These are phyloP conservation scores for Tremella mesenterica DNA, from an alignment of 768 basidiomycete species.

Conservation along the genomic window DNA sequence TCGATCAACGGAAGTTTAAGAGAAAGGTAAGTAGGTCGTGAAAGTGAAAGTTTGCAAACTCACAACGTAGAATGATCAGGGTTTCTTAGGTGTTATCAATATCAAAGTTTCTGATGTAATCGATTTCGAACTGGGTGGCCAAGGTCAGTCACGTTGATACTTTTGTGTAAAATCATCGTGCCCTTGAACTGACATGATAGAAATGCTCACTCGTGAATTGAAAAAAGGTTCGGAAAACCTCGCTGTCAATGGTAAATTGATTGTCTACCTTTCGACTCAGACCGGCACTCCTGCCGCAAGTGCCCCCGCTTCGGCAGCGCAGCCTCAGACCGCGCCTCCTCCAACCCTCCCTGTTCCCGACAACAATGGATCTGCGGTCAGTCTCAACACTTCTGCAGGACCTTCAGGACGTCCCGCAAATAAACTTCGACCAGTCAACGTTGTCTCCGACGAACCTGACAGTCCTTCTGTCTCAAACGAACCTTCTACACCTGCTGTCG, in stretches of 20 bases:
- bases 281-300: conserved; percentile 63
- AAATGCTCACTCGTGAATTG: conserved; percentile 92
- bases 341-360: conserved; percentile 14
- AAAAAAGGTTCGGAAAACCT: conserved; percentile 99
- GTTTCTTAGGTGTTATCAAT: conserved; percentile 96
- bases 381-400: conserved; percentile 46
- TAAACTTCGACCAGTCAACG: no score
- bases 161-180: conserved; percentile 11
- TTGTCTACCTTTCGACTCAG: conserved; percentile 92
- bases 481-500: conserved; percentile 19
- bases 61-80: conserved; percentile 58
- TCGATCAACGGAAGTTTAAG: conserved; percentile 99
- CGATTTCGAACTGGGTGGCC: conserved; percentile 83
- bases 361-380: conserved; percentile 29
- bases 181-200: conserved; percentile 49
- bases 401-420: conserved; percentile 24
- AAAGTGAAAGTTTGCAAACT: neutral
- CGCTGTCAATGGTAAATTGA: conserved; percentile 94
- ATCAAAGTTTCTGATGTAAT: conserved; percentile 80
- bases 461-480: conserved; percentile 19
- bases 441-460: conserved; percentile 27
- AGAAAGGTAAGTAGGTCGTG: conserved; percentile 49
- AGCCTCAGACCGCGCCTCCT: no score
- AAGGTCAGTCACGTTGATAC: conserved; percentile 57
- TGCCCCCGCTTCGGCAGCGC: conserved; percentile 6